Base-by-base conservation (phyloP, 176 grass and related monocot species). In the Carex littledalei region DNA sequence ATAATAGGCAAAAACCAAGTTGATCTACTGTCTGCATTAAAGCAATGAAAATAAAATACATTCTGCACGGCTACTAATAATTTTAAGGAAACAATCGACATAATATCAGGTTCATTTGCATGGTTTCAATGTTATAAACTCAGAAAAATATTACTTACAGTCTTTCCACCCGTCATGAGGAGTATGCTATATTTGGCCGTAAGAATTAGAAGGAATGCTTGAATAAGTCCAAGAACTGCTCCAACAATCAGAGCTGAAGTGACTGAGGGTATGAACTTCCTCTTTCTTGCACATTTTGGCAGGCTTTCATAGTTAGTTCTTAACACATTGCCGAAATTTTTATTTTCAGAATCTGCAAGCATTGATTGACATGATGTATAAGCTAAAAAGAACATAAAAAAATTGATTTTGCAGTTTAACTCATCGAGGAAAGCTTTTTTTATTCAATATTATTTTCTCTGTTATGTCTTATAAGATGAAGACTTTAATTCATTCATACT, bases 211-310 rank as follows among this genome's bases (percentile, higher is more conserved):
- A 99, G 91, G 47, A 94, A 54, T 17, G 93, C 81, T 78, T 99
- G 96, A 89, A 99, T 68, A 69, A 99, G 43, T 78, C 96, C 96
- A 58, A 99, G 90, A 83, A 95, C 69, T 81, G 86, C 91, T 43
- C 96, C 93, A 58, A 99, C 91, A 67, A 99, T 87, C 18, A 99
- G 59, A 8, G 96, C 96, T 13, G 96, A 95, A 17, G 96, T 89
- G 43, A 99, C 96, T 37, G 96, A 99, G 17, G 96, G 96, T 79
- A 99, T 92, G 85, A 89, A 99, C 80, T 87, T 99, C 80, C 85
- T 91, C 84, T 92, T 89, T 70, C 78, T 57, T 65, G n/a, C 81
- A 69, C 86, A 85, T 66, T 75, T 88, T 5, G 86, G 78, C 39
- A 65, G 57, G 47, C 79, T 69, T 82, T 63, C 37, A 67, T 90